Evolutionary conservation across 768 basidiomycete genomes (phyloP), one percentile per base, ranked within the genome.

Genomic region (Tylopilus felleus): DNA sequence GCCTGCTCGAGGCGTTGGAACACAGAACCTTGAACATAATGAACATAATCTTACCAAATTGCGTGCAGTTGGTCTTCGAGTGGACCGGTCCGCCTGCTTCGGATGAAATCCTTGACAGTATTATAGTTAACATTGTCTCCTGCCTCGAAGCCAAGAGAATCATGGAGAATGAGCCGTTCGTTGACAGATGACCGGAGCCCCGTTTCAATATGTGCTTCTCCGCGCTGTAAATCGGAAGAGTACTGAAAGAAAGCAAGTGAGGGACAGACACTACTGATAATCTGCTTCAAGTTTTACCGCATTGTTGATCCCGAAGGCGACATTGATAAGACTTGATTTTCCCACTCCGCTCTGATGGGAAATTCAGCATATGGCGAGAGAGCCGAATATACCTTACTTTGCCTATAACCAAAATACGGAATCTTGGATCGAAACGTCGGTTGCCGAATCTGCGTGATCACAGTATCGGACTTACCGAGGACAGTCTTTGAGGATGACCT

Each of bases 381-480:
- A 5, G 7, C 33, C 3, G 5, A n/a, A 16, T 28, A 2, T 22
- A 21, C 1, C 31, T 19, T 28, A 44, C 51, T 6, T 51, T 51
- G 7, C 51, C 51, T 10, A 52, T 52, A 7, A 46, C 43, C 27
- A 52, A 29, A 36, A 52, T 52, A 22, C 44, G 51, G 36, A 52
- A 52, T 12, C 51, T 51, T 14, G 5, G 14, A 33, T 42, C 4
- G 4, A 50, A 23, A 3, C 6, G 22, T 50, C 29, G 29, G 29
- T 17, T 25, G 33, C 14, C 3, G 23, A 42, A 5, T 5, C 19
- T n/a, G 4, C 1, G 8, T 3, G 22, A 43, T 33, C 0, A 17
- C 4, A n/a, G 9, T 1, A 25, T 38, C 8, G 36, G 17, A 42
- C 49, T 23, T 23, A 51, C 49, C 12, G 22, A 1, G 40, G 49